Base-by-base conservation (phyloP, 495 filamentous ascomycete species). In the Penicillium nucicola region DNA sequence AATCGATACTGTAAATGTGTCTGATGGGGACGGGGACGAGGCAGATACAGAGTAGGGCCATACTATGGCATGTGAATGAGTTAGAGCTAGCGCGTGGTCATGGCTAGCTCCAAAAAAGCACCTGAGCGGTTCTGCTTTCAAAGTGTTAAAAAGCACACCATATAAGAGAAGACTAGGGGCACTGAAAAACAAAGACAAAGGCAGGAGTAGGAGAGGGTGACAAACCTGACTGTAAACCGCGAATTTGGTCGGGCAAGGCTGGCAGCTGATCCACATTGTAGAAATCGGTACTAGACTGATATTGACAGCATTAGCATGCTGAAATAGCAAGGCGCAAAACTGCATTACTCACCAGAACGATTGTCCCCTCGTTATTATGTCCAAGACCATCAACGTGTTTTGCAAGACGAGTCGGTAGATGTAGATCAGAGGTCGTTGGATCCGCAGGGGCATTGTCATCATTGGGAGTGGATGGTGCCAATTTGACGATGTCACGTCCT, bases 191-290 rank as follows among this genome's bases (percentile, higher is more conserved):
- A 4, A 9, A n/a, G 13, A 65, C 2, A 8, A 28, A 28, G 7
- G 25, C 2, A 28, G 5, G 5, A 8, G 4, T 8, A 28, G 25
- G 2, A 6, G 5, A 6, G 5, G 5, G 7, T 9, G 25, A 28
- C 25, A 28, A 77, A 88, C 85, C 80, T 63, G 79, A 74, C 32
- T 74, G 68, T 48, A 82, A 76, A 30, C 75, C 69, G 19, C 83
- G 84, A 40, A 96, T 75, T 46, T 82, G 77, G 49, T 91, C 83
- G 35, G 92, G 91, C 17, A 95, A 74, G 32, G 83, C 82, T 45
- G 90, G 88, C 20, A 97, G 82, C 60, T 89, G 88, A 47, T 87
- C 87, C 30, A 97, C 90, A 28, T 80, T 84, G 60, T 93, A 97
- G 47, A 86, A 88, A 61, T 87, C 84, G 58, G 89, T 97, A 63